phyloP scores from a whole-genome alignment of 805 yeast species.

The Starmera caribaea region DNA sequence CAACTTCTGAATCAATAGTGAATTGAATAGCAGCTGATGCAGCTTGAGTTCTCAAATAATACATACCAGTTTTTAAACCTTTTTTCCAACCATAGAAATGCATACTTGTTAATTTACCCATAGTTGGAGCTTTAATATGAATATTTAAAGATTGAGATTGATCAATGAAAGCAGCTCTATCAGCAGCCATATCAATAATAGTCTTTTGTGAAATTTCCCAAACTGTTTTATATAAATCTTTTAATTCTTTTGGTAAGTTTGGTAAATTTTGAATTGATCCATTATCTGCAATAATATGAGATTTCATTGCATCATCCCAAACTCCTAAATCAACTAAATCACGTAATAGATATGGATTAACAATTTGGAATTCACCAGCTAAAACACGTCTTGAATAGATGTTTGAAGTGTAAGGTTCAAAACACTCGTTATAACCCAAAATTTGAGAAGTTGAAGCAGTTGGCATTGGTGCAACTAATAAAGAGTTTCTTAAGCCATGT shows the following conservation, averaged over 20 bases:
- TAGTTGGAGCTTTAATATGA: constrained; percentile 77
- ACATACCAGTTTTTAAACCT: constrained; percentile 96
- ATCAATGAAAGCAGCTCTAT: constrained; percentile 73
- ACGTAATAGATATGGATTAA: constrained; percentile 74
- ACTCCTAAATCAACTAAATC: constrained; percentile 76
- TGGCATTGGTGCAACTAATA: constrained; percentile 93
- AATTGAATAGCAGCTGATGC: constrained; percentile 95
- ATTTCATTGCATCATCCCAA: constrained; percentile 77
- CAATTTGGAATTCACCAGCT: constrained; percentile 91
- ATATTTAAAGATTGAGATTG: constrained; percentile 91
- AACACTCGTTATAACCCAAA: constrained; percentile 88
- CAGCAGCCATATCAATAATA: constrained; percentile 80
- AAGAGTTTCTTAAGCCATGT: constrained; percentile 78
- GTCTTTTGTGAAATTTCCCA: constrained; percentile 92
- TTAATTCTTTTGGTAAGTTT: constrained; percentile 64
- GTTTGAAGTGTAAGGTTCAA: constrained; percentile 93
- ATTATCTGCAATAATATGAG: constrained; percentile 60
- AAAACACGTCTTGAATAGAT: constrained; percentile 84
- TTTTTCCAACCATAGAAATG: constrained; percentile 97
- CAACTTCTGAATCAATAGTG: constrained; percentile 82
- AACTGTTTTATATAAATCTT: constrained; percentile 80
- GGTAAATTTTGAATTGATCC: constrained; percentile 82
- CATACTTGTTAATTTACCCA: constrained; percentile 93
- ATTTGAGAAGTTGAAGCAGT: constrained; percentile 97
- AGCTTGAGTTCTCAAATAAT: constrained; percentile 91